phyloP scores from a whole-genome alignment of 495 filamentous ascomycete genomes.

The Aspergillus olivimuriae region DNA sequence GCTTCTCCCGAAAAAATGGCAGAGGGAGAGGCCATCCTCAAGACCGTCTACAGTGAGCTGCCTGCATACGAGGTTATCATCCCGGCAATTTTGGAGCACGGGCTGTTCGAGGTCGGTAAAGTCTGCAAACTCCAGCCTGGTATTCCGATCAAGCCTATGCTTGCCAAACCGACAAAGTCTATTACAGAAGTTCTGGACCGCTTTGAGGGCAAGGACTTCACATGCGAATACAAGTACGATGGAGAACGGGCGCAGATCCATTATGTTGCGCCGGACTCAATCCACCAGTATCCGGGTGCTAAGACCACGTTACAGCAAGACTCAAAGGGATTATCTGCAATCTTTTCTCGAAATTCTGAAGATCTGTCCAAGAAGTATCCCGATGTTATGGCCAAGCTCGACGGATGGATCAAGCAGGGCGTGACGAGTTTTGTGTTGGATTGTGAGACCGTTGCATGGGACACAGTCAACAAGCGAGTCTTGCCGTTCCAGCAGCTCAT shows the following conservation, averaged over 20 bases:
- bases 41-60: slow-evolving; percentile 88
- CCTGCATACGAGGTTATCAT: slow-evolving; percentile 95
- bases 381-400: slow-evolving; percentile 81
- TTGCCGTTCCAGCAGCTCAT: slow-evolving; percentile 96
- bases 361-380: slow-evolving; percentile 97
- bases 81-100: slow-evolving; percentile 77
- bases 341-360: slow-evolving; percentile 96
- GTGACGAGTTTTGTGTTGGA: slow-evolving; percentile 94
- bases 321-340: slow-evolving; percentile 64
- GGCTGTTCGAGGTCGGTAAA: slow-evolving; percentile 72
- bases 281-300: slow-evolving; percentile 53
- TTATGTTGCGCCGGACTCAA: slow-evolving; percentile 80
- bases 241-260: slow-evolving; percentile 97
- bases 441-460: slow-evolving; percentile 99
- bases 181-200: slow-evolving; percentile 97
- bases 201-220: slow-evolving; percentile 92
- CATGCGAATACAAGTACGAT: slow-evolving; percentile 98
- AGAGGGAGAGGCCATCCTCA: slow-evolving; percentile 77
- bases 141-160: slow-evolving; percentile 95
- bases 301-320: slow-evolving; percentile 42
- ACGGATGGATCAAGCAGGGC: slow-evolving; percentile 79
- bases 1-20: slow-evolving; percentile 69
- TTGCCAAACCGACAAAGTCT: slow-evolving; percentile 98
- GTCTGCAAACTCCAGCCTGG: slow-evolving; percentile 91
- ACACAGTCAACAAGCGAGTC: slow-evolving; percentile 84